phyloP scores from a whole-genome alignment of 768 basidiomycete genomes.

The Suillus clintonianus region DNA sequence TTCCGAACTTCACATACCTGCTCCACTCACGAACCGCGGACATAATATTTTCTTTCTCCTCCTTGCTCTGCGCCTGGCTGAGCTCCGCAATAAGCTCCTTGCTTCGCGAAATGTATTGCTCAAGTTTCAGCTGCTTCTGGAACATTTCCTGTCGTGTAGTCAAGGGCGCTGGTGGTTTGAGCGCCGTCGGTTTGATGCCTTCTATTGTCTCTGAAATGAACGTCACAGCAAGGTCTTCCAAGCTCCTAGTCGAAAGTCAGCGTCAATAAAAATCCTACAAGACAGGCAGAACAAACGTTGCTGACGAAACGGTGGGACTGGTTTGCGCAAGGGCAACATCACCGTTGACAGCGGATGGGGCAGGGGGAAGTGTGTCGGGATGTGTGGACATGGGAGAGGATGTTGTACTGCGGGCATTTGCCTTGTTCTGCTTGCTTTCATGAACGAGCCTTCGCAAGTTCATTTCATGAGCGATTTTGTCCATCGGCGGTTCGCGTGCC shows the following conservation, averaged over 20 bases:
- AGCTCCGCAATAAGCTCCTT: slow-evolving; percentile 52
- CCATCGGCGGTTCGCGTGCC: slow-evolving; percentile 2
- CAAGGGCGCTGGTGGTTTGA: slow-evolving; percentile 10
- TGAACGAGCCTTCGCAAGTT: slow-evolving; percentile 23
- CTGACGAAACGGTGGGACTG: not conserved
- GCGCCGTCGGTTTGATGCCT: slow-evolving; percentile 34
- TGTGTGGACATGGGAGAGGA: not conserved
- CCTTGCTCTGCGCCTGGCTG: slow-evolving; percentile 46
- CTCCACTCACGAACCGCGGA: slow-evolving; percentile 49
- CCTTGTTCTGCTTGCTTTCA: slow-evolving; percentile 40
- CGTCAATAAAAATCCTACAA: not conserved
- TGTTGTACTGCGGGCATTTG: slow-evolving; percentile 32
- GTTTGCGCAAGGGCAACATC: not conserved
- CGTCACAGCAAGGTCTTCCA: slow-evolving; percentile 57
- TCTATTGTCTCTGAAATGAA: slow-evolving; percentile 62
- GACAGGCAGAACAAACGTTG: slow-evolving; percentile 1
- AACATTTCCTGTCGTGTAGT: slow-evolving; percentile 37
- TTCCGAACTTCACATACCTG: slow-evolving; percentile 45
- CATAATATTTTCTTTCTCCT: slow-evolving; percentile 50
- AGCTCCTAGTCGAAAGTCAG: slow-evolving; percentile 5
- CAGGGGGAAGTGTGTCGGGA: not conserved
- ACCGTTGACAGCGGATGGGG: slow-evolving; percentile 3
- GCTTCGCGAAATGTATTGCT: slow-evolving; percentile 54
- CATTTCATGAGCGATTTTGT: slow-evolving; percentile 45
- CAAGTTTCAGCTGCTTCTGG: slow-evolving; percentile 48